Evolutionary conservation across 176 grass and related monocot genomes (phyloP), one percentile per base, ranked within the genome.

Genomic region (Puccinellia tenuiflora): DNA sequence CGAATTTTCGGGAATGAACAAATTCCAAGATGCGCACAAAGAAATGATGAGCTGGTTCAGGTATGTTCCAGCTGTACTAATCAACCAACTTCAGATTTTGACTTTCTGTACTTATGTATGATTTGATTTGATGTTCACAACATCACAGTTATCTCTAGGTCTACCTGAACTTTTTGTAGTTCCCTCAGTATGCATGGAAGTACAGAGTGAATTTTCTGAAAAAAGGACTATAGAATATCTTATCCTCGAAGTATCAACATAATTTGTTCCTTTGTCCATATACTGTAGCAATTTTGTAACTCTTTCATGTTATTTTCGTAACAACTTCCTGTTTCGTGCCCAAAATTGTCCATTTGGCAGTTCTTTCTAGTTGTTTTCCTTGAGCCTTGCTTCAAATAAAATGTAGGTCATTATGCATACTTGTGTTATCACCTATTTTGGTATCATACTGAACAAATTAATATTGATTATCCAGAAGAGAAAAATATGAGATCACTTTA

Each of bases 1-100:
- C 88, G 93, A 43, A 92, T 95, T 53, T 95, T 95, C 28, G 68
- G 81, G 42, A 90, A 85, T 42, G 90, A 95, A 86, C 89, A 92
- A 81, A 85, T 92, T 80, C 93, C 90, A 43, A 88, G 80, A 83
- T 95, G 93, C 20, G 93, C 87, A 68, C 88, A 84, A 72, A 79
- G 85, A 85, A 95, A 88, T 86, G 93, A 95, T 75, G 93, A 95
- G 63, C 67, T 95, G 57, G 88, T 95, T 75, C 93, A 95, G 85
- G 93, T 95, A 93, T 37, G 86, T 42, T 26, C 38, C 9, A 63
- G 39, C 30, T 84, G 14, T 71, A 84, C 22, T 54, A 42, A 40
- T 73, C 73, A 52, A 53, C 43, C 52, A 30, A 50, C 11, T 84
- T 38, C 21, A 71, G 11, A 28, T 34, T 51, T 76, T 83, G 15